phyloP scores from a whole-genome alignment of 2,329 filamentous ascomycete genomes.

The Epichloe uncinata region DNA sequence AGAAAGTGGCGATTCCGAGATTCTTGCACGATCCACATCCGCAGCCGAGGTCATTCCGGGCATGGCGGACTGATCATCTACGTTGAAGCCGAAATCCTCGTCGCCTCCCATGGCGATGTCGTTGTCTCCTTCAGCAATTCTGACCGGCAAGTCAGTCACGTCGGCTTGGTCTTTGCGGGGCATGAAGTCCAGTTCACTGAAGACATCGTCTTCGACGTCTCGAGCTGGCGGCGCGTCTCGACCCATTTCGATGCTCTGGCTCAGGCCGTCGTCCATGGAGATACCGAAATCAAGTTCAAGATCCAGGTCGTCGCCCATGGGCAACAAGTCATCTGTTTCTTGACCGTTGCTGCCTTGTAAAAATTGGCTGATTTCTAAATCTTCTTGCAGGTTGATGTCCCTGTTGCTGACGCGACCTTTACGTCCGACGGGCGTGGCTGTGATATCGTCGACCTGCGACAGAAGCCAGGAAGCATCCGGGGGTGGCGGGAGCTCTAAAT shows the following conservation, averaged over 20 bases:
- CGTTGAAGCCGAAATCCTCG: constrained; percentile 51
- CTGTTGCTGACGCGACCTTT: constrained; percentile 45
- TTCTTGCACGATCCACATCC: constrained; percentile 41
- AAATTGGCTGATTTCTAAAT: constrained; percentile 72
- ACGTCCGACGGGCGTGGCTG: constrained; percentile 38
- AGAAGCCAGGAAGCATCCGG: constrained; percentile 79
- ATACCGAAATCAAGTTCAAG: constrained; percentile 64
- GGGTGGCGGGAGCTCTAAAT: constrained; percentile 61
- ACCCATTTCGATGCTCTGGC: constrained; percentile 71
- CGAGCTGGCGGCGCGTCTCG: constrained; percentile 65
- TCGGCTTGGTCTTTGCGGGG: constrained; percentile 40
- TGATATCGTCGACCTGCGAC: constrained; percentile 55
- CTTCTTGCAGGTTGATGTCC: constrained; percentile 56
- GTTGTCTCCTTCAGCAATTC: constrained; percentile 50
- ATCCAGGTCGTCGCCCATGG: constrained; percentile 54
- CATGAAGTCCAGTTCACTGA: constrained; percentile 49
- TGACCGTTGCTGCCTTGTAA: constrained; percentile 51
- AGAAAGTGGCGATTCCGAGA: constrained; percentile 57
- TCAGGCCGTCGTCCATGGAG: constrained; percentile 53
- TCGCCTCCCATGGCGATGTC: constrained; percentile 47
- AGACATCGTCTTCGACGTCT: constrained; percentile 55
- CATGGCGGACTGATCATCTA: constrained; percentile 45
- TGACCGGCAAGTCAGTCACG: constrained; percentile 42
- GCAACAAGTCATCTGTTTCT: constrained; percentile 44
- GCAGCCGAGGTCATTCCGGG: constrained; percentile 33